Conservation (phyloP, 805 yeast species). For the Ogataea ganodermae region DNA sequence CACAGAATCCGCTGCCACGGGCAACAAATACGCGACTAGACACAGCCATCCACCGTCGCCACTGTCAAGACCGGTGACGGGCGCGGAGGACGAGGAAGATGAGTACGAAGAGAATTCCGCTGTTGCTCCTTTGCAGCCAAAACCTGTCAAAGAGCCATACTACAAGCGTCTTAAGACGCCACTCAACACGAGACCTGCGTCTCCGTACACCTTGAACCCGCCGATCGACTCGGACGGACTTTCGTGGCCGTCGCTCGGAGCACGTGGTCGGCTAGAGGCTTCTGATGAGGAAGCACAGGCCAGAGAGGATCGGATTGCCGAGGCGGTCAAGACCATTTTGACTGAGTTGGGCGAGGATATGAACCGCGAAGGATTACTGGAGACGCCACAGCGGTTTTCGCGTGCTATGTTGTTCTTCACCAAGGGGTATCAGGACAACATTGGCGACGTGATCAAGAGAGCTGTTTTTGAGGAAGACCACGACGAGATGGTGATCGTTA, state of each 20-base stretch:
- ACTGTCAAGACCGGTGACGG: slow-evolving; percentile 25
- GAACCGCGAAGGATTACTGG: slow-evolving; percentile 82
- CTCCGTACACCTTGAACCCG: slow-evolving; percentile 80
- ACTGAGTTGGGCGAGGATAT: slow-evolving; percentile 91
- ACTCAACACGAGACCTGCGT: slow-evolving; percentile 72
- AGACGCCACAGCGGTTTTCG: slow-evolving; percentile 96
- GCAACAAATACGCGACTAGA: slow-evolving; percentile 9
- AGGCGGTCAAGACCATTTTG: slow-evolving; percentile 76
- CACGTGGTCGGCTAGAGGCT: slow-evolving; percentile 73
- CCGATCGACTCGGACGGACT: slow-evolving; percentile 89
- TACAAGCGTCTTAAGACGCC: slow-evolving; percentile 51
- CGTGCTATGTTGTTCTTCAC: slow-evolving; percentile 95
- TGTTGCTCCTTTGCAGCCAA: slow-evolving; percentile 27
- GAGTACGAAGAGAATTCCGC: slow-evolving; percentile 3
- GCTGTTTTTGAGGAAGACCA: slow-evolving; percentile 98
- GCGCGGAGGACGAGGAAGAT: slow-evolving; percentile 10
- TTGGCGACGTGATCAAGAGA: slow-evolving; percentile 85
- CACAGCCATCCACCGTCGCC: slow-evolving; percentile 26
- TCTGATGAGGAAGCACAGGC: slow-evolving; percentile 61
- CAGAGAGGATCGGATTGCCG: slow-evolving; percentile 77
- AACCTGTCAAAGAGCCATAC: slow-evolving; percentile 38
- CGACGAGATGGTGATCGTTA: slow-evolving; percentile 97
- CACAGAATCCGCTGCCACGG: background rate
- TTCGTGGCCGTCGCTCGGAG: slow-evolving; percentile 92
- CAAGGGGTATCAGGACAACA: slow-evolving; percentile 93